A percentile compares a stretch with the other conserved stretches of the same genome.
phyloP scores from a whole-genome alignment of 805 yeast species.

The Naumovozyma castellii region DNA sequence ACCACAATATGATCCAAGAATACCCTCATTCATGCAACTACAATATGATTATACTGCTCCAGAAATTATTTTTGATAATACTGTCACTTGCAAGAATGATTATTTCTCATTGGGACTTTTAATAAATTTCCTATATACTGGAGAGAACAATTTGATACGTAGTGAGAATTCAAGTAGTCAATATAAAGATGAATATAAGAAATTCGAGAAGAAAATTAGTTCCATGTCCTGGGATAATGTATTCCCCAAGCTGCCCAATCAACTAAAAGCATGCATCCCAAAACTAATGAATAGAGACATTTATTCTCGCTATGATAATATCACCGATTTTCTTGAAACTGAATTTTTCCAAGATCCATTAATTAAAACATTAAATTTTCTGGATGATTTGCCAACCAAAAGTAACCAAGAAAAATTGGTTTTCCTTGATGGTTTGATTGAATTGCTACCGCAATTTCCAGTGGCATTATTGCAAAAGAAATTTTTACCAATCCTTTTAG shows the following conservation, averaged over 20 bases:
- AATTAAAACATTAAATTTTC: slow-evolving; percentile 65
- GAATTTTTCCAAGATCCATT: slow-evolving; percentile 75
- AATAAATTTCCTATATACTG: slow-evolving; percentile 60
- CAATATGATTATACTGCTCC: slow-evolving; percentile 78
- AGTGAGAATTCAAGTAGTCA: slow-evolving; percentile 49
- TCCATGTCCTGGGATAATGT: slow-evolving; percentile 31
- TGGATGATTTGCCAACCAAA: slow-evolving; percentile 78
- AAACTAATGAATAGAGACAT: slow-evolving; percentile 44
- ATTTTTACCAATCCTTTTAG: slow-evolving; percentile 59
- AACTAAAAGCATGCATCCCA: slow-evolving; percentile 39
- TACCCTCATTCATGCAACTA: slow-evolving; percentile 62
- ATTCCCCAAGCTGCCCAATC: slow-evolving; percentile 51
- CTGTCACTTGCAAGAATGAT: slow-evolving; percentile 61
- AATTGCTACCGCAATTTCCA: slow-evolving; percentile 50
- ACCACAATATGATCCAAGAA: slow-evolving; percentile 64
- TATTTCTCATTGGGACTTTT: slow-evolving; percentile 77
- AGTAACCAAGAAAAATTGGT: slow-evolving; percentile 53
- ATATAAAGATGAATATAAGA: slow-evolving; percentile 47
- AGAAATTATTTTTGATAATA: slow-evolving; percentile 60
- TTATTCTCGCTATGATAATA: slow-evolving; percentile 45
- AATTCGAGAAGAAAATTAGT: slow-evolving; percentile 40
- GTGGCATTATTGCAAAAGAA: slow-evolving; percentile 51
- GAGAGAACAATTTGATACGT: slow-evolving; percentile 35
- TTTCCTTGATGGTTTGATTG: slow-evolving; percentile 57
- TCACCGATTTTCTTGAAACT: slow-evolving; percentile 52